Conservation (phyloP, 148 eudicot genomes). For the Polygonum maritimum region DNA sequence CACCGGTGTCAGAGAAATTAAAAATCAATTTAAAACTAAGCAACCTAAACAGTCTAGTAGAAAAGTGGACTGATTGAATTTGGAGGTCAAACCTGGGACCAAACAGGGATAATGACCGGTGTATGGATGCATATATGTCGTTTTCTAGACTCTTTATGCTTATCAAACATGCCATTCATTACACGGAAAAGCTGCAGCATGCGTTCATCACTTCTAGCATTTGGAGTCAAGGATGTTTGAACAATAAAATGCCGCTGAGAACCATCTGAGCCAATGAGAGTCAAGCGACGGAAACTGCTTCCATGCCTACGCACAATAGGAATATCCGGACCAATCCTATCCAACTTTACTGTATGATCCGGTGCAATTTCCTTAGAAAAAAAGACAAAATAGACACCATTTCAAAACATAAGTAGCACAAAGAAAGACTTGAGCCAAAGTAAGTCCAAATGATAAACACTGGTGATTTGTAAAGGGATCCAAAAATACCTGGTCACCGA, state of each 20-base stretch:
- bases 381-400: not conserved
- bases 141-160: constrained; percentile 93
- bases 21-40: not conserved
- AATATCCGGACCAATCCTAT: constrained; percentile 93
- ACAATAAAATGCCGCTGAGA: constrained; percentile 98
- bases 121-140: constrained; percentile 95
- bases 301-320: constrained; percentile 98
- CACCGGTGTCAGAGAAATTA: not conserved
- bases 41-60: not conserved
- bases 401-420: not conserved
- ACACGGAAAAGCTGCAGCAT: constrained; percentile 97
- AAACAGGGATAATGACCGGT: constrained; percentile 94
- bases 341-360: constrained; percentile 95
- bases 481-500: constrained; percentile 71
- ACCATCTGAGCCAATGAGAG: constrained; percentile 95
- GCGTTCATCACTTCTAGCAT: constrained; percentile 97
- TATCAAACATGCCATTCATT: constrained; percentile 94
- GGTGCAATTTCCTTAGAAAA: constrained; percentile 87
- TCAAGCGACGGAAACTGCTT: constrained; percentile 92
- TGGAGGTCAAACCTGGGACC: constrained; percentile 75
- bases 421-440: not conserved
- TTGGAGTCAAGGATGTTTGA: constrained; percentile 87
- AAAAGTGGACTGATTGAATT: constrained; percentile 5
- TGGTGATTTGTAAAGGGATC: not conserved
- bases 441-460: not conserved